Percentiles rank a stretch among this genome's conserved stretches.
Conservation (phyloP, 371 early-diverging fungal genomes). For the Lichtheimia corymbifera region DNA sequence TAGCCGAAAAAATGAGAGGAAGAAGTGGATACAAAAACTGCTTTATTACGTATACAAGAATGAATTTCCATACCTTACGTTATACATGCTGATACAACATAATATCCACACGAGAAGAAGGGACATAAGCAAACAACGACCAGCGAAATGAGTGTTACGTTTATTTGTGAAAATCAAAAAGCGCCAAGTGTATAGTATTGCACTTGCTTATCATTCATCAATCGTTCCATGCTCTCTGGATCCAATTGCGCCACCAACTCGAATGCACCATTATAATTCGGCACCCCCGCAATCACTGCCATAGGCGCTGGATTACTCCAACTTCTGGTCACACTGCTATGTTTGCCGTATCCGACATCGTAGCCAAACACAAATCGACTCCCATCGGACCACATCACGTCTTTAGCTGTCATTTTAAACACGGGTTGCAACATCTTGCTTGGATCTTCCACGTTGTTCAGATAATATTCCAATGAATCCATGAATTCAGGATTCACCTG, state of each 20-base stretch:
- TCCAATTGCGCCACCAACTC: neutral
- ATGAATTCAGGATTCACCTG: neutral
- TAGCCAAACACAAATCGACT: neutral
- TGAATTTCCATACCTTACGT: neutral
- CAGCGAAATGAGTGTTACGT: neutral
- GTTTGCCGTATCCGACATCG: neutral
- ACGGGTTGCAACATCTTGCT: neutral
- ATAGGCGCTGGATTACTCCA: neutral
- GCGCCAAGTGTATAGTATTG: neutral
- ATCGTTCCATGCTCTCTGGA: neutral
- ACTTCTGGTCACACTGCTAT: neutral
- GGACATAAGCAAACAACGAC: no score
- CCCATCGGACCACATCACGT: neutral
- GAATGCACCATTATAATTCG: neutral
- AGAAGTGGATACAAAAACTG: no score
- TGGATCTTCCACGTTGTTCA: neutral
- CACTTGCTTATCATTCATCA: neutral
- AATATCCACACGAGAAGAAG: no score
- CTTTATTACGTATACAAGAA: neutral
- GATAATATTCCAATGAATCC: constrained; percentile 1
- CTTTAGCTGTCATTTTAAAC: neutral
- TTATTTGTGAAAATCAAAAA: neutral
- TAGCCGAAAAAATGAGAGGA: neutral
- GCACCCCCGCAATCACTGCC: neutral
- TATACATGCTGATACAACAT: no score